These are phyloP conservation scores for Ettlia oleoabundans DNA, from an alignment of 139 green algal species.

Conservation along the genomic window DNA sequence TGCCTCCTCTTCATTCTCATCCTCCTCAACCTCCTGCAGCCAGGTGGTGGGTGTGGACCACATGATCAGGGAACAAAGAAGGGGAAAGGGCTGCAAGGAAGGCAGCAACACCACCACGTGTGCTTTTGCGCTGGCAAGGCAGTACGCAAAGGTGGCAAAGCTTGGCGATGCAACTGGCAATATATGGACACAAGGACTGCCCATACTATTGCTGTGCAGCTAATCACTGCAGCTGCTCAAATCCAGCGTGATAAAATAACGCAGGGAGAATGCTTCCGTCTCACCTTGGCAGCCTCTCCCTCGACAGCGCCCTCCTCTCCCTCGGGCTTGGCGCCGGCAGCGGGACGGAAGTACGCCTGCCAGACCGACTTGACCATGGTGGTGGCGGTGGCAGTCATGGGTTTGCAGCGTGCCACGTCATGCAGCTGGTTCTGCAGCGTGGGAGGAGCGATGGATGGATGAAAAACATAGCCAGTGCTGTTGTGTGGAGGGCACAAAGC, in stretches of 20 bases:
- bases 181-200: too few species aligned
- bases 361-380: slow-evolving; percentile 88
- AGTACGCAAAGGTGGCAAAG: too few species aligned
- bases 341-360: slow-evolving; percentile 76
- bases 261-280: too few species aligned
- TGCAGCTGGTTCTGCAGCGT: slow-evolving; percentile 58
- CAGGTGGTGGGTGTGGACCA: too few species aligned
- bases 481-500: too few species aligned
- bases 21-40: slow-evolving; percentile 75
- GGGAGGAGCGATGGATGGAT: neutral
- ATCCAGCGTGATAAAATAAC: too few species aligned
- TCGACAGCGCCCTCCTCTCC: slow-evolving; percentile 15
- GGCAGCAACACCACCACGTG: too few species aligned
- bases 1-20: slow-evolving; percentile 74
- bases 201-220: too few species aligned
- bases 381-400: slow-evolving; percentile 96
- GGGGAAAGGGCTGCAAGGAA: too few species aligned
- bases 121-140: too few species aligned
- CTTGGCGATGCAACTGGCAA: neutral
- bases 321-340: slow-evolving; percentile 13
- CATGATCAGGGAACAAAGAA: too few species aligned
- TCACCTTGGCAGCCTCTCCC: slow-evolving; percentile 34
- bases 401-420: slow-evolving; percentile 53
- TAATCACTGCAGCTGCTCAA: too few species aligned
- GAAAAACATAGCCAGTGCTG: neutral